These are phyloP conservation scores for Aspergillus sclerotioniger DNA, from an alignment of 495 filamentous ascomycete species.

Conservation along the genomic window DNA sequence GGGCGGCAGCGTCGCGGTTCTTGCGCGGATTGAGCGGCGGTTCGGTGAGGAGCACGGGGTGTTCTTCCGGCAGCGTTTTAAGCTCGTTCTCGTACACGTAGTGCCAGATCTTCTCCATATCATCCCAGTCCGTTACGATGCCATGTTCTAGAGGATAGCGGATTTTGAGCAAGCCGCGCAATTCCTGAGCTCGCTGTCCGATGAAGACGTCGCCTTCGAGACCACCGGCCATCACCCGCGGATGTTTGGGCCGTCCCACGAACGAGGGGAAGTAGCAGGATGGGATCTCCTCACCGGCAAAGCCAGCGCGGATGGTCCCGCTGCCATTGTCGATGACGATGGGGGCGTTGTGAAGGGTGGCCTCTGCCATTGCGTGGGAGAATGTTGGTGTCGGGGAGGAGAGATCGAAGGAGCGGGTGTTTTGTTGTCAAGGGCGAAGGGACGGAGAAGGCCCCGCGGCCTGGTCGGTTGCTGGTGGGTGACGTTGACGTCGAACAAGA, in stretches of 20 bases:
- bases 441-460: constrained; percentile 33
- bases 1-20: constrained; percentile 94
- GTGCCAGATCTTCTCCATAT: constrained; percentile 99
- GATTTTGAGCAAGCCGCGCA: constrained; percentile 92
- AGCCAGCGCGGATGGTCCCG: constrained; percentile 94
- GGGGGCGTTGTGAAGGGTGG: constrained; percentile 87
- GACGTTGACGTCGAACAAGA: constrained; percentile 6
- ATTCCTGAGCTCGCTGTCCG: constrained; percentile 85
- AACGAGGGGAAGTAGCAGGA: constrained; percentile 99
- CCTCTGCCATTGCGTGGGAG: constrained; percentile 65
- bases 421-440: constrained; percentile 20
- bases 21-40: constrained; percentile 92
- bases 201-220: constrained; percentile 98
- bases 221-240: constrained; percentile 91
- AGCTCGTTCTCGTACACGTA: constrained; percentile 78
- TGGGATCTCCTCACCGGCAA: constrained; percentile 91
- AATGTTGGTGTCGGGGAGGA: constrained; percentile 9
- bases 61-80: constrained; percentile 97
- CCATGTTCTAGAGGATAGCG: constrained; percentile 95
- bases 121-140: constrained; percentile 99
- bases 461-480: constrained; percentile 19
- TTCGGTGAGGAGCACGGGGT: constrained; percentile 95
- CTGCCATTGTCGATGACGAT: constrained; percentile 99
- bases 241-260: constrained; percentile 94
- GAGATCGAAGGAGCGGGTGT: constrained; percentile 22